phyloP scores from a whole-genome alignment of 805 yeast species.

The Komagataella phaffii region DNA sequence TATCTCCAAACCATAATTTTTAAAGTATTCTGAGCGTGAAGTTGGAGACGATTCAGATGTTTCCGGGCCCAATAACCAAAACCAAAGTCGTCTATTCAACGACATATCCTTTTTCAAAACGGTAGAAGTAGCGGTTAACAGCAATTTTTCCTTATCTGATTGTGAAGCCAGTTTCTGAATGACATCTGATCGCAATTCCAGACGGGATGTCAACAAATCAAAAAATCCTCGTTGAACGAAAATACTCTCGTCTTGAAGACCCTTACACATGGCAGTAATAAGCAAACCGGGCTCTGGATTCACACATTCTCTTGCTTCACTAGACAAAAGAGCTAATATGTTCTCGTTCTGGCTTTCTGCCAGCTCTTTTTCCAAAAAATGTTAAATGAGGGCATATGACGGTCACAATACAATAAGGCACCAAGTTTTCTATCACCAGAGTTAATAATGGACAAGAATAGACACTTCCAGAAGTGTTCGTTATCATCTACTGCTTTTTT shows the following conservation, averaged over 20 bases:
- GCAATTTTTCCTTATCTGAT: slow-evolving; percentile 42
- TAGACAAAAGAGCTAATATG: slow-evolving; percentile 12
- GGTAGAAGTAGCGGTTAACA: slow-evolving; percentile 52
- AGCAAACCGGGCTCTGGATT: slow-evolving; percentile 72
- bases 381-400: slow-evolving; percentile 48
- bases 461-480: slow-evolving; percentile 74
- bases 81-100: slow-evolving; percentile 85
- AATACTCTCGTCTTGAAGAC: slow-evolving; percentile 52
- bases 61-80: slow-evolving; percentile 83
- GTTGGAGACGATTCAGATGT: slow-evolving; percentile 1
- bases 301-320: slow-evolving; percentile 43
- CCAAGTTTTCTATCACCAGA: slow-evolving; percentile 77
- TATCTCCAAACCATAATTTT: slow-evolving; percentile 35
- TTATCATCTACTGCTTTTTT: slow-evolving; percentile 47
- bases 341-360: slow-evolving; percentile 10
- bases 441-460: slow-evolving; percentile 62
- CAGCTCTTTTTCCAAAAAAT: not conserved
- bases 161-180: slow-evolving; percentile 31
- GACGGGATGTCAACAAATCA: slow-evolving; percentile 57
- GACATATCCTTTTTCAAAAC: slow-evolving; percentile 86
- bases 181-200: slow-evolving; percentile 52
- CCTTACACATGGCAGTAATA: slow-evolving; percentile 57
- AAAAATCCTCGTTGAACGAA: slow-evolving; percentile 82
- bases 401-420: slow-evolving; percentile 63
- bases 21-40: slow-evolving; percentile 42